Conservation (phyloP, 108 stramenopile genomes). For the Cylindrotheca closterium region DNA sequence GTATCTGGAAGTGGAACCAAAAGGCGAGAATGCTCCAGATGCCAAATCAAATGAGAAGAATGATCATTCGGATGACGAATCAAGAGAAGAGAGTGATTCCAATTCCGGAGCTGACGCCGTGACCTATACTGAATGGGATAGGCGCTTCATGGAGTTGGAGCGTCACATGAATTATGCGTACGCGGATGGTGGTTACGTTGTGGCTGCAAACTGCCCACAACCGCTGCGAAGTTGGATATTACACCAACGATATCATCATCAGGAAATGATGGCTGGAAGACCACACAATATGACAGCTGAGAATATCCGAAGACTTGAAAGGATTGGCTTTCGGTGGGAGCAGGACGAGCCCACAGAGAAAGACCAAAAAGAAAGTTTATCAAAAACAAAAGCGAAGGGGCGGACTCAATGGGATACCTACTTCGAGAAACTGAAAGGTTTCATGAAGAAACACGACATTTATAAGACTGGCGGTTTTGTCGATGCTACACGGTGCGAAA, state of each 20-base stretch:
- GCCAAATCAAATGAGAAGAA: too few relatives aligned
- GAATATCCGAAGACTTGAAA: constrained; percentile 21
- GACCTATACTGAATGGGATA: too few relatives aligned
- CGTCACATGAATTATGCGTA: too few relatives aligned
- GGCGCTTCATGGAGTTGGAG: too few relatives aligned
- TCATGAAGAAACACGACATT: constrained; percentile 29
- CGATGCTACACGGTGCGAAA: neutral
- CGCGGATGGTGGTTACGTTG: too few relatives aligned
- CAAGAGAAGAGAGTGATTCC: too few relatives aligned
- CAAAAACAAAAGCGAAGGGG: constrained; percentile 12
- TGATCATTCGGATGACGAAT: too few relatives aligned
- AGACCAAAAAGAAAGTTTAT: constrained; percentile 20
- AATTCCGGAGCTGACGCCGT: too few relatives aligned
- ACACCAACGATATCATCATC: constrained; percentile 29
- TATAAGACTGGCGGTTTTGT: neutral
- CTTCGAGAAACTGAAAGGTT: constrained; percentile 12
- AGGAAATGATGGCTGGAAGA: constrained; percentile 19
- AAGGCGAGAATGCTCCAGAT: too few relatives aligned
- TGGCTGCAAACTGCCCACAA: too few relatives aligned
- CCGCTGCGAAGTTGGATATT: constrained; percentile 3
- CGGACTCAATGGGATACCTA: constrained; percentile 30
- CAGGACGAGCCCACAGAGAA: constrained; percentile 29
- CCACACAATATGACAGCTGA: constrained; percentile 22
- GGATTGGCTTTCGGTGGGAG: constrained; percentile 37
- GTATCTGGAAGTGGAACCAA: too few relatives aligned